Base-by-base conservation (phyloP, 768 basidiomycete genomes). In the Nidula microcarpa region DNA sequence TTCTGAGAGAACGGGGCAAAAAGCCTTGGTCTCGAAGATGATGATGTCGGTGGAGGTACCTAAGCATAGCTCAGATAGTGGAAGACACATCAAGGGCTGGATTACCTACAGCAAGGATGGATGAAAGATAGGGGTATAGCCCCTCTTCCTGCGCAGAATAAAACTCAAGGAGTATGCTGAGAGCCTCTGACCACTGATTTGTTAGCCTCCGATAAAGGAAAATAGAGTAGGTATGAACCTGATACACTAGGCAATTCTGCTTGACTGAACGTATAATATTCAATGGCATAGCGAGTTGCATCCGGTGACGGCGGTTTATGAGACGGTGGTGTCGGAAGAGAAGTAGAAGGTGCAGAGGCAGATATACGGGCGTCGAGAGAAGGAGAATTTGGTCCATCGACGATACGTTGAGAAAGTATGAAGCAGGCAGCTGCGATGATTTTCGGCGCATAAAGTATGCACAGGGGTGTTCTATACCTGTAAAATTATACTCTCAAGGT, bases 401-500 rank as follows among this genome's bases (percentile, higher is more conserved):
- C 71, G 46, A 85, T 76, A 55, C 81, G 80, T 58, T 91, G 89
- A 6, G 88, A 87, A 53, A 94, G 75, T 45, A 93, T 74, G 64
- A 84, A 87, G 63, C 89, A 91, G 30, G 90, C 85, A 45, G 86
- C 78, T 7, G 92, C 91, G 46, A 87, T 84, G 50, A 91, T 77
- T 58, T 77, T 81, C 17, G 89, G 78, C 23, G 81, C 70, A 63
- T 81, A 89, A 53, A 91, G 68, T 43, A 92, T 62, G 64, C 90
- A 92, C 17, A 92, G 68, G 3, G 90, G 89, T 3, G 87, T 92
- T 57, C 92, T 80, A 68, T 86, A 90, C 50, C 91, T 92, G 62
- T 43, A 54, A 49, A 43, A 53, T 55, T 50, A 16, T 57, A n/a
- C 49, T 49, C 43, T 10, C 44, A 45, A 49, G 60, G 33, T 33